These are phyloP conservation scores for Echinosophora koreensis DNA, from an alignment of 306 rosid genomes.

Conservation along the genomic window DNA sequence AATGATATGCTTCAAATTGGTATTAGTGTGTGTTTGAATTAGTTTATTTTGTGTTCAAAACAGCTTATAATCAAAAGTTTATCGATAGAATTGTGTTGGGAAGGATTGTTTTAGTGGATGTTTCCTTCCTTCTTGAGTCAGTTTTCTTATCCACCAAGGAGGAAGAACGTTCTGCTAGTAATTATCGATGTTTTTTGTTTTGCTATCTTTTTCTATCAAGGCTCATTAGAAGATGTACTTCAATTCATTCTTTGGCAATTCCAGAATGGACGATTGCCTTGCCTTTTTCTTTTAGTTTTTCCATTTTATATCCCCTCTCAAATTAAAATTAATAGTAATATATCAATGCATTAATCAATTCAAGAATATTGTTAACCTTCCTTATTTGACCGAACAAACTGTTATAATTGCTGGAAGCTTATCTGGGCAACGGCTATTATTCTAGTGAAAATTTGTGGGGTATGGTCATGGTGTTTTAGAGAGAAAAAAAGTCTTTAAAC, in stretches of 20 bases:
- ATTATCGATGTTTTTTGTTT: background rate
- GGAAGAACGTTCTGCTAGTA: no score
- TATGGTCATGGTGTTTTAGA: background rate
- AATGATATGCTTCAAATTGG: background rate
- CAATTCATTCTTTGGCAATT: background rate
- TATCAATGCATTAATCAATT: background rate
- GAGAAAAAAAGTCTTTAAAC: no score
- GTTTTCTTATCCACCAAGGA: background rate
- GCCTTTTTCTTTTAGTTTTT: background rate
- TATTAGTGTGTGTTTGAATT: background rate
- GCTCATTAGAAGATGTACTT: background rate
- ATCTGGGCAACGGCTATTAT: background rate
- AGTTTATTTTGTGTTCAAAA: background rate
- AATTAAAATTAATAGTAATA: background rate
- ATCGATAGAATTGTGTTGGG: background rate
- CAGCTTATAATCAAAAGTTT: background rate
- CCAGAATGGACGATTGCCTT: background rate
- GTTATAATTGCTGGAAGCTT: background rate
- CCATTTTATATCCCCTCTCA: background rate
- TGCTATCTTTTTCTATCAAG: background rate
- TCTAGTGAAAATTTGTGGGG: background rate
- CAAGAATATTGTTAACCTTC: background rate
- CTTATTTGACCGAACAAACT: background rate
- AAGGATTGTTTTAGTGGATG: background rate
- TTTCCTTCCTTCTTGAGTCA: background rate